Evolutionary conservation across 768 basidiomycete genomes (phyloP), one percentile per base, ranked within the genome.

Genomic region (Dacryopinax primogenitus): DNA sequence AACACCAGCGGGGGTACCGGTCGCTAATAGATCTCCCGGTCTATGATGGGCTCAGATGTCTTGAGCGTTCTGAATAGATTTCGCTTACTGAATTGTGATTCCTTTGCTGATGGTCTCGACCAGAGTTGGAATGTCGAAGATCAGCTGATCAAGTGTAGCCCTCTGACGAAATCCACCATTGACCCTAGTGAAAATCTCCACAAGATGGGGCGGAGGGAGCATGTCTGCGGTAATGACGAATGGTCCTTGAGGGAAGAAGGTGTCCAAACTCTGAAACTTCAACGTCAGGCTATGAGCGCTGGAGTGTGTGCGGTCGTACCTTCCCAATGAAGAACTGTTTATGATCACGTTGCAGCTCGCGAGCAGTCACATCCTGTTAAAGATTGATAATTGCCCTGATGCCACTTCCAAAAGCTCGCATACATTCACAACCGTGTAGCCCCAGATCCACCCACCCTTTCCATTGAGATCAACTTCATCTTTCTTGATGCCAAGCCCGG

Each of bases 311-410:
- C 36, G 9, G 18, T 9, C 36, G 9, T 18, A 37, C 66, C 37
- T 72, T 73, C 1, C 72, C 72, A 33, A 73, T 71, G 62, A 68
- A 72, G 65, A 72, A 73, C 58, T 73, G 72, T 66, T 72, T 72
- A 66, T 73, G 71, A 51, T 72, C 70, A n/a, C 71, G 62, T 62
- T 73, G 72, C 30, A 68, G 65, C 30, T 73, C 72, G n/a, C 72
- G 66, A 15, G 71, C 72, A 16, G 72, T 72, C 30, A 71, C 68
- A 69, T 71, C 34, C 41, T n/a, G n/a, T n/a, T 28, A 30, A 33
- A 34, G 4, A 51, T 32, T 61, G 3, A 35, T 13, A 35, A 28
- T 21, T 11, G 28, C 11, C 33, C 28, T 64, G 26, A 16, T 33
- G 34, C 1, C 51, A 65, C 51, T 2, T 63, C n/a, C 28, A 7